Evolutionary conservation across 768 basidiomycete species (phyloP), one percentile per base, ranked within the genome.

Genomic region (Mycena capillaripes): DNA sequence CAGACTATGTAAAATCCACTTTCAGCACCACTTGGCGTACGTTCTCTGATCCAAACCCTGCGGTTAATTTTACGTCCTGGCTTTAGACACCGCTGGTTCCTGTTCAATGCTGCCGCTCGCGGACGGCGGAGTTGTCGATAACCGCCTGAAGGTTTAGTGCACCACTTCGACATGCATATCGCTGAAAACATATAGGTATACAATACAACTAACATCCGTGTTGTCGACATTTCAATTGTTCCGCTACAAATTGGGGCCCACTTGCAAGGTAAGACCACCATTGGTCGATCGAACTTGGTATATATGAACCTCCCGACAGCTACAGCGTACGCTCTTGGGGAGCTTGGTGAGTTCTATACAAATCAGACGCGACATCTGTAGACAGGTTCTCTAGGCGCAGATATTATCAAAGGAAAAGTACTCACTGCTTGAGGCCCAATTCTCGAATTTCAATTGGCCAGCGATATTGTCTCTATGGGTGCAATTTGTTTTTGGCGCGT

Each of bases 221-320:
- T 70, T 19, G 83, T 82, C 11, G 86, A 86, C 72, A 62, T 84
- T 6, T 83, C 83, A 2, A 70, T 86, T 40, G 44, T 84, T 1
- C 85, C 85, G 10, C 69, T 84, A 55, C 83, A 81, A 36, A 73
- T 82, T 48, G 76, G 78, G 0, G 74, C 80, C 14, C 82, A 82
- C 67, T 73, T 76, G 16, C 70, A 74, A 59, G 58, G 71, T 72
- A 48, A 59, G n/a, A n/a, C n/a, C n/a, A 11, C 3, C 17, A 14
- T 16, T 9, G 10, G 19, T 59, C 19, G 38, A 19, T 19, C 7
- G 11, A 27, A 14, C 27, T 14, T 30, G n/a, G 27, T 14, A 10
- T 40, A 10, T 36, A 19, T 7, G 17, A 17, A 1, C 8, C 21
- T 19, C 16, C 2, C 7, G 12, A 27, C 19, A 70, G 69, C 69